Evolutionary conservation across 1,284 basidiomycete genomes (phyloP), one percentile per base, ranked within the genome.

Genomic region (Erythrobasidium hasegawianum): DNA sequence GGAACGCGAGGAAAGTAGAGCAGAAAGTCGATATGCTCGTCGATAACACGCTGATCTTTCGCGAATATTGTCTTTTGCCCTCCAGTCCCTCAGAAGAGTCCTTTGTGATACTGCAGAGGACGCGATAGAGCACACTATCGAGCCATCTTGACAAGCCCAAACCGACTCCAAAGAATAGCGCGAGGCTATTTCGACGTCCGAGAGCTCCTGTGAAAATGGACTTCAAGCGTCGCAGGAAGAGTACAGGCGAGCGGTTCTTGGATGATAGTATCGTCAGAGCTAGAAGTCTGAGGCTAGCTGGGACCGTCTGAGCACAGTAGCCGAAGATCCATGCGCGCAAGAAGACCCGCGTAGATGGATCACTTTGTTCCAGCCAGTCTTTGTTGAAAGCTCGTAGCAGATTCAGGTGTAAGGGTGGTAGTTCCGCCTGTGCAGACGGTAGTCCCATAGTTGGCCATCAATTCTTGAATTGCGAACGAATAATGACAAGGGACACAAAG

Each of bases 291-390:
- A 72, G 5, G n/a, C 69, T 2, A 1, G 58, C 41, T 0, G 71
- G 72, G 2, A 56, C n/a, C 40, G 57, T 56, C 40, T 60, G 22
- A 1, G 62, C 69, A 0, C 40, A 18, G 58, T 59, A 70, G 2
- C 72, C 72, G 45, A 73, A 64, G 8, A 49, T 40, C 24, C 43
- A 62, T 0, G 71, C 69, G 10, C 72, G 67, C 9, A 71, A 18
- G 55, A 73, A 73, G 10, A 69, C 64, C 13, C 45, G 50, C 1
- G 68, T 67, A 1, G 72, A 68, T 0, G 72, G 71, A 27, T 73
- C 62, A 41, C 50, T 10, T 14, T 33, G 27, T 14, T 38, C 50
- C 14, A 38, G 43, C 29, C 27, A 60, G 59, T 61, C 65, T 27
- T 38, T 58, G 18, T 22, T 11, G 24, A 65, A 22, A 14, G 64